These are phyloP conservation scores for Aspergillus ibericus DNA, from an alignment of 2,329 filamentous ascomycete species.

Conservation along the genomic window DNA sequence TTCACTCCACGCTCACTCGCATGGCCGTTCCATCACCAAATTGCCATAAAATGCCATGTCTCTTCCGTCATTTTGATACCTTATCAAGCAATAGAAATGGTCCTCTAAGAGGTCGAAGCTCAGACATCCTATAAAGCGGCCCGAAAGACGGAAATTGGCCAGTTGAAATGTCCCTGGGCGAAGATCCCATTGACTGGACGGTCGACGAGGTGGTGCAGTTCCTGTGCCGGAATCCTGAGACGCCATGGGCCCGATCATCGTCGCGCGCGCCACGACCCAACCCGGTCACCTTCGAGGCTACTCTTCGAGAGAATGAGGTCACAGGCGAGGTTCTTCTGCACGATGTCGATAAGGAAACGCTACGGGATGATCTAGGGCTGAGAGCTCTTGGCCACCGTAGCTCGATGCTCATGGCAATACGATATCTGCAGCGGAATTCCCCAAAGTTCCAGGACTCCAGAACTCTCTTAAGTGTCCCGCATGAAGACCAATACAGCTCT, in stretches of 20 bases:
- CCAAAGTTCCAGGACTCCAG: slow-evolving; percentile 44
- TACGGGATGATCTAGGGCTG: slow-evolving; percentile 60
- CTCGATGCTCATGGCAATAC: slow-evolving; percentile 59
- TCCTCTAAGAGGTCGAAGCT: neutral
- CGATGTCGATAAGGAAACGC: slow-evolving; percentile 49
- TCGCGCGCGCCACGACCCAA: slow-evolving; percentile 50
- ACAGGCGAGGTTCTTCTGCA: slow-evolving; percentile 66
- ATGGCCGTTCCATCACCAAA: neutral
- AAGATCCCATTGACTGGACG: slow-evolving; percentile 75
- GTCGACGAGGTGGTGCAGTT: slow-evolving; percentile 66
- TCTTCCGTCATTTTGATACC: neutral
- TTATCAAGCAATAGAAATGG: neutral
- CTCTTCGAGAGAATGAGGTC: slow-evolving; percentile 62
- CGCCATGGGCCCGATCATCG: slow-evolving; percentile 41
- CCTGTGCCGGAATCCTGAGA: slow-evolving; percentile 58
- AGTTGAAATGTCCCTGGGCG: slow-evolving; percentile 29
- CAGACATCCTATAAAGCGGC: neutral
- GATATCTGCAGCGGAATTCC: slow-evolving; percentile 56
- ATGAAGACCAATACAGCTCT: slow-evolving; percentile 3
- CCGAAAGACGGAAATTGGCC: neutral
- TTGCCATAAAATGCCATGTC: neutral
- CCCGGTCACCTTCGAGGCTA: slow-evolving; percentile 51
- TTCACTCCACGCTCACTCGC: neutral
- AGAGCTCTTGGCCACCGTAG: slow-evolving; percentile 58
- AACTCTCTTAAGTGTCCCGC: neutral